Conservation (phyloP, 1,284 basidiomycete species). For the Sporisorium iseilematis-ciliati region DNA sequence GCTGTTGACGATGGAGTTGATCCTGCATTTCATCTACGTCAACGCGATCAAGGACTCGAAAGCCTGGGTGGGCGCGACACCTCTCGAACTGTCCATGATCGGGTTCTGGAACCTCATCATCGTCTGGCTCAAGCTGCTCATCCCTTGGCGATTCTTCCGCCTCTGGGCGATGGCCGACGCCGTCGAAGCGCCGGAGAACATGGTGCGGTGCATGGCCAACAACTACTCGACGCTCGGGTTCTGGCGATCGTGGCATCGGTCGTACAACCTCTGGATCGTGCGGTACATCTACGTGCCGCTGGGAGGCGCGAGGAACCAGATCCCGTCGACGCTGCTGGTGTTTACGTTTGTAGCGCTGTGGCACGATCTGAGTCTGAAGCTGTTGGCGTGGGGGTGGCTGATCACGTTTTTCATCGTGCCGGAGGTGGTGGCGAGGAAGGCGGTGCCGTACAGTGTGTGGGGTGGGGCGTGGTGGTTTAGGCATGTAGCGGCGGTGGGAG, state of each 20-base stretch:
- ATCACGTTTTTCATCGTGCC: constrained; percentile 90
- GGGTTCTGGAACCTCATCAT: constrained; percentile 97
- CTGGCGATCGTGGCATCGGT: constrained; percentile 96
- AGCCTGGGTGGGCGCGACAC: constrained; percentile 78
- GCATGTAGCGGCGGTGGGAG: constrained; percentile 85
- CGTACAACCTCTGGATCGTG: constrained; percentile 95
- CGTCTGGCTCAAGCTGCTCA: constrained; percentile 97
- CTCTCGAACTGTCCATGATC: constrained; percentile 88
- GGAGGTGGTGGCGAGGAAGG: constrained; percentile 77
- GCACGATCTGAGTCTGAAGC: constrained; percentile 90
- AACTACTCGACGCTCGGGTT: constrained; percentile 94
- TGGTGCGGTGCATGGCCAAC: constrained; percentile 98
- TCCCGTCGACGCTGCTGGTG: constrained; percentile 81
- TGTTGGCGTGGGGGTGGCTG: constrained; percentile 97
- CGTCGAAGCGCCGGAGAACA: constrained; percentile 95
- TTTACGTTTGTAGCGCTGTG: constrained; percentile 99
- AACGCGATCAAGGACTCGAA: constrained; percentile 93
- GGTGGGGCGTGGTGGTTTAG: constrained; percentile 82
- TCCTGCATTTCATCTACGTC: constrained; percentile 95
- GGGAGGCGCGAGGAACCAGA: constrained; percentile 78
- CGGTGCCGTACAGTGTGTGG: constrained; percentile 79
- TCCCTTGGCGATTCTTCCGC: constrained; percentile 97
- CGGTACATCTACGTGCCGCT: constrained; percentile 89
- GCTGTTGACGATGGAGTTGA: constrained; percentile 87
- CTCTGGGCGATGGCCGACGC: constrained; percentile 92